Evolutionary conservation across 164 flowering plant genomes (phyloP), one percentile per base, ranked within the genome.

Genomic region (Vitis rotundifolia): DNA sequence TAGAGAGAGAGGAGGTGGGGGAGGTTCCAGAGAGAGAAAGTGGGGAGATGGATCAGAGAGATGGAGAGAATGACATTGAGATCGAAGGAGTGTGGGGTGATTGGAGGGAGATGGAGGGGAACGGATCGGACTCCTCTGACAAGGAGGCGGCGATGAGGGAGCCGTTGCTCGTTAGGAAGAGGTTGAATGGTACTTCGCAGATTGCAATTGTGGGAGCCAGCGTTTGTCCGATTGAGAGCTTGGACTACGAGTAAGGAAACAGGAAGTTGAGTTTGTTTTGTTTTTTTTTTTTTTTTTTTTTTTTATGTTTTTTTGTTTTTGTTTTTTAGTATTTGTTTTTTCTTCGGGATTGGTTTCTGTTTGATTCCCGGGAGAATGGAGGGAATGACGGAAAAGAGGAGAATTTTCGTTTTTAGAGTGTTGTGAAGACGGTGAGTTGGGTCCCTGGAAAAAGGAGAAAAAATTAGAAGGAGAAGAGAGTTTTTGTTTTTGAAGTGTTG

Each of bases 181-280:
- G 89, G 69, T 70, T 55, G 65, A 91, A 89, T 74, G 83, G 67
- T 11, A 84, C 93, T 18, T 91, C 97, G 7, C 97, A 91, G 80
- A 81, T 89, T 61, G 97, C 97, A 55, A 84, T 91, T 66, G 82
- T 91, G 70, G 97, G 97, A 51, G 78, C 97, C 29, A 91, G 89
- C 60, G 79, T 80, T 68, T 86, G 76, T 65, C 84, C 91, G 11
- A 88, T 91, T 59, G 92, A 91, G 77, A 88, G 92, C 80, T 87
- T 91, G 57, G 97, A 91, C 73, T 91, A 91, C 60, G 97, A 91
- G 95, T 90, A 90, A 15, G 82, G 44, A 37, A 37, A 37, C 44
- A 37, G 44, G 44, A 37, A 5, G 44, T 37, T 37, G 44, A 37
- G 7, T 37, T 37, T 37, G 44, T 48, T 5, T 22, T 19, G 8